Evolutionary conservation across 805 yeast genomes (phyloP).

Genomic region (Torulaspora indica): DNA sequence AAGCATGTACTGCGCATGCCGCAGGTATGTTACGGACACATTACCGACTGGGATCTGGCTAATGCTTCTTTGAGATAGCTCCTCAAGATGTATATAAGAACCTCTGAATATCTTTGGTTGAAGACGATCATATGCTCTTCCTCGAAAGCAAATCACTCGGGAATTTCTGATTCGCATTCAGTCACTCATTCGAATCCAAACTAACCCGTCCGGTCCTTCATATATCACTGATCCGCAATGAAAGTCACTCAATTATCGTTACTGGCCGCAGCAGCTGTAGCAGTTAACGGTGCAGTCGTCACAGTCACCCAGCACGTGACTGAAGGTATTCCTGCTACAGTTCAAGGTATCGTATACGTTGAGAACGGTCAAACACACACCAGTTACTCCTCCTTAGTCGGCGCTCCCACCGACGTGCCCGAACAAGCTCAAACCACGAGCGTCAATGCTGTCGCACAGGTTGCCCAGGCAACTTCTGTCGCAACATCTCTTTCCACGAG

Average conservation of each 20-base stretch:
- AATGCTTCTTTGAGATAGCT: too few relatives aligned
- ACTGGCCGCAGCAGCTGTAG: conserved; percentile 19
- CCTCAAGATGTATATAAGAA: too few relatives aligned
- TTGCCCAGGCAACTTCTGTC: conserved; percentile 9
- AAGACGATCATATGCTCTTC: neutral
- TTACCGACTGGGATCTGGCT: too few relatives aligned
- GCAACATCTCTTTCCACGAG: conserved; percentile 7
- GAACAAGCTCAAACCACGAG: too few relatives aligned
- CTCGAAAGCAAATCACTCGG: neutral
- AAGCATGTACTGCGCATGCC: too few relatives aligned
- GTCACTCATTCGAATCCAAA: neutral
- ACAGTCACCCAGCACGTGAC: conserved; percentile 33
- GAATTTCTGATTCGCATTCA: neutral
- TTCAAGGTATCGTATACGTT: conserved; percentile 27
- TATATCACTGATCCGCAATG: conserved; percentile 16
- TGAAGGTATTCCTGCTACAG: conserved; percentile 23
- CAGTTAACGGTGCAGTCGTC: conserved; percentile 26
- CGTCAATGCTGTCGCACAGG: conserved; percentile 2
- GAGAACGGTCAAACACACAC: conserved; percentile 28
- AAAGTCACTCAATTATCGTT: conserved; percentile 23
- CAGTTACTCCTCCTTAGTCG: conserved; percentile 21
- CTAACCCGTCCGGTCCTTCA: conserved; percentile 10
- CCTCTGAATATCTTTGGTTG: neutral
- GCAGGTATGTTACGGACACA: too few relatives aligned
- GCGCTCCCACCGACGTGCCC: neutral